Evolutionary conservation across 345 rosid genomes (phyloP).

Genomic region (Leavenworthia alabamica): DNA sequence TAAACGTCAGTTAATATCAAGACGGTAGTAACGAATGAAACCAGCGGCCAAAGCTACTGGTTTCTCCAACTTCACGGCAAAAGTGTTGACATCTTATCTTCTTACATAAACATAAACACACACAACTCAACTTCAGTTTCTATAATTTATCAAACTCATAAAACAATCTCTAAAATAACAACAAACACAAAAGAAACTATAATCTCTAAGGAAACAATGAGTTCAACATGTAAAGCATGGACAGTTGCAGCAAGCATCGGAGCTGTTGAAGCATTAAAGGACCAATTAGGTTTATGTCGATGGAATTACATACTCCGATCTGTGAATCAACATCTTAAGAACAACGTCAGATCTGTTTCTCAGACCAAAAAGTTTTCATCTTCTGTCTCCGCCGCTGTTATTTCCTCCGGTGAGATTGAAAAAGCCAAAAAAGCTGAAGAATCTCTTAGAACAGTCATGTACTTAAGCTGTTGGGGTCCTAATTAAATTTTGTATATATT

Average conservation of each 20-base stretch:
- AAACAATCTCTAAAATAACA: not conserved
- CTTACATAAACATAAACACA: constrained; percentile 8
- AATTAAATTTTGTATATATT: constrained; percentile 3
- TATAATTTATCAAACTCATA: not conserved
- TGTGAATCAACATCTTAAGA: constrained; percentile 30
- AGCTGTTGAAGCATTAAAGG: constrained; percentile 48
- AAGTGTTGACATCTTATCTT: not conserved
- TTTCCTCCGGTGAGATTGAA: constrained; percentile 20
- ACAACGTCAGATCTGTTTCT: constrained; percentile 30
- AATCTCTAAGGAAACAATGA: constrained; percentile 13
- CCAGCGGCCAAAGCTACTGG: constrained; percentile 9
- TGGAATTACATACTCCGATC: constrained; percentile 43
- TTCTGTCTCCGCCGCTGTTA: constrained; percentile 14
- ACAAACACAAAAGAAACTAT: not conserved
- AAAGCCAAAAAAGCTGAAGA: constrained; percentile 52
- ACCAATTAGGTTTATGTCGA: constrained; percentile 42
- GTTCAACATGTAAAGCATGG: constrained; percentile 42
- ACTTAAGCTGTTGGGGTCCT: constrained; percentile 80
- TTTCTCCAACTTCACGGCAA: constrained; percentile 5
- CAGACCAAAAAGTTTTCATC: constrained; percentile 29
- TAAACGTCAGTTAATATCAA: not conserved
- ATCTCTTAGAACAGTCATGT: constrained; percentile 71
- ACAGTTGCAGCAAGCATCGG: constrained; percentile 44
- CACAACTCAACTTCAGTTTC: not conserved
- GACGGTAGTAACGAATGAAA: not conserved